phyloP scores from a whole-genome alignment of 768 basidiomycete genomes.

The Xerocomellus intermedius region DNA sequence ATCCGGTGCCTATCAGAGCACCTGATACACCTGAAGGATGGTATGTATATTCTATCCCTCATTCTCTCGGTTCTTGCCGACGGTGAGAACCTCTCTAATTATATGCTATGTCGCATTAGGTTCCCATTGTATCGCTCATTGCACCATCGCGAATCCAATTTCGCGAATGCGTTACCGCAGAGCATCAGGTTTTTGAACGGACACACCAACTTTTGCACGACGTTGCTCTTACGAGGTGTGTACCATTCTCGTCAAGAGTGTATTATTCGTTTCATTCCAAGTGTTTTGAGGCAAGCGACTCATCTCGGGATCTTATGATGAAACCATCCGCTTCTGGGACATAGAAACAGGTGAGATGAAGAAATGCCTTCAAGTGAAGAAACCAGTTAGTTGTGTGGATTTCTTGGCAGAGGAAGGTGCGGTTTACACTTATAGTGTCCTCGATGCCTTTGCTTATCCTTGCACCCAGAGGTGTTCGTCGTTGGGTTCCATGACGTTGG shows the following conservation, averaged over 20 bases:
- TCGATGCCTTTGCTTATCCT: conserved; percentile 4
- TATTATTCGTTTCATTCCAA: neutral
- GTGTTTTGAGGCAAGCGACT: conserved; percentile 58
- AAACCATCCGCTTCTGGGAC: conserved; percentile 93
- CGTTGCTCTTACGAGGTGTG: conserved; percentile 60
- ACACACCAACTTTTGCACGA: conserved; percentile 88
- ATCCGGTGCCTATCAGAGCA: conserved; percentile 63
- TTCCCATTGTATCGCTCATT: conserved; percentile 74
- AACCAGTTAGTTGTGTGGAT: conserved; percentile 88
- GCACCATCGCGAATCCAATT: conserved; percentile 85
- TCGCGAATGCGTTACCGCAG: conserved; percentile 73
- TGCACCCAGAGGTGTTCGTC: conserved; percentile 72
- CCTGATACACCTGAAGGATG: conserved; percentile 71
- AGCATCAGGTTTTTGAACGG: conserved; percentile 74
- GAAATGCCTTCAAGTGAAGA: conserved; percentile 81
- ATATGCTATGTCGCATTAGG: conserved; percentile 30
- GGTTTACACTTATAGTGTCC: conserved; percentile 11
- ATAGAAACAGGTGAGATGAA: conserved; percentile 63
- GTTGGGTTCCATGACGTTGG: conserved; percentile 93
- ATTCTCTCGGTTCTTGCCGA: neutral
- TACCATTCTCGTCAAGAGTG: neutral
- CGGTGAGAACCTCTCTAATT: neutral
- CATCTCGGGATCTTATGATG: conserved; percentile 89
- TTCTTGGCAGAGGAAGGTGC: conserved; percentile 77
- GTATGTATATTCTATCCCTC: conserved; percentile 39